Evolutionary conservation across 176 grass and related monocot genomes (phyloP).

Genomic region (Stipa capillata): DNA sequence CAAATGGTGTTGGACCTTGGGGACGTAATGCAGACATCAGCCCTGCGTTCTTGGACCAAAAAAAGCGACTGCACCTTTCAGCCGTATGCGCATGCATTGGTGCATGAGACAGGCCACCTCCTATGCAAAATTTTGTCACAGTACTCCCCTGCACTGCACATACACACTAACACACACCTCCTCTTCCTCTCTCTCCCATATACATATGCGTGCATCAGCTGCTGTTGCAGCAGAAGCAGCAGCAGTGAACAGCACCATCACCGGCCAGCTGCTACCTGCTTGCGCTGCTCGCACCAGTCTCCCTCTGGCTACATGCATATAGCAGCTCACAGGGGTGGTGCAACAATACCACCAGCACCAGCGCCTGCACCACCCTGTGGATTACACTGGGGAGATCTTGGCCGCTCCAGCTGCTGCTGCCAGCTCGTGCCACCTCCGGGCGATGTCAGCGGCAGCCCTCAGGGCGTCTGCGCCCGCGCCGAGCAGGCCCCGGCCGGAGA

Average conservation of each 20-base stretch:
- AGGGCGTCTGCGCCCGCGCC: conserved; percentile 68
- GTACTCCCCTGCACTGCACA: background rate
- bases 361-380: background rate
- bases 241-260: conserved; percentile 9
- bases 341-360: too few species aligned
- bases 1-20: conserved; percentile 2
- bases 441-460: conserved; percentile 60
- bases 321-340: background rate
- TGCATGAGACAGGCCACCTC: conserved; percentile 34
- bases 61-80: conserved; percentile 34
- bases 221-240: background rate
- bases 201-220: conserved; percentile 2
- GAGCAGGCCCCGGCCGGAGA: conserved; percentile 74
- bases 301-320: conserved; percentile 23
- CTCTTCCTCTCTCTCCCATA: background rate
- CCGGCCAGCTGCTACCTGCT: too few species aligned
- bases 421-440: conserved; percentile 49
- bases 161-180: conserved; percentile 6
- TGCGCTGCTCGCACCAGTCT: conserved; percentile 25
- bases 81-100: conserved; percentile 20
- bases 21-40: conserved; percentile 24
- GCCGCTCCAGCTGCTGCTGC: background rate
- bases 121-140: conserved; percentile 50
- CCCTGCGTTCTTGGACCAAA: conserved; percentile 21
- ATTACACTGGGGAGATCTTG: conserved; percentile 34